These are phyloP conservation scores for Colletotrichum sp. DNA, from an alignment of 2,329 filamentous ascomycete genomes.

Conservation along the genomic window DNA sequence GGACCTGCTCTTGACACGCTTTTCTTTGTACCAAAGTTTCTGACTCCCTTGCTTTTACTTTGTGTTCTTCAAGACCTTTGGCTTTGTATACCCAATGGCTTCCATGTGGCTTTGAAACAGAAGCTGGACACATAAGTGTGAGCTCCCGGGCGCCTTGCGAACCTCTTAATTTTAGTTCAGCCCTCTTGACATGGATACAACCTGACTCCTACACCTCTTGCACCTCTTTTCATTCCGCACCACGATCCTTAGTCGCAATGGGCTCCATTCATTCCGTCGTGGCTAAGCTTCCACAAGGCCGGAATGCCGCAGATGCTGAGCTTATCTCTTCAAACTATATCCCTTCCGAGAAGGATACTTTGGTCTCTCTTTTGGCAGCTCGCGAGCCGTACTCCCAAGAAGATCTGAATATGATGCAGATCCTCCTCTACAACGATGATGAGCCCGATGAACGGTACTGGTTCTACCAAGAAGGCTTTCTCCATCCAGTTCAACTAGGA, in stretches of 20 bases:
- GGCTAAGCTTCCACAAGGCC: fast-evolving
- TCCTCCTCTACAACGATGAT: neutral
- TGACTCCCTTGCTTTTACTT: neutral
- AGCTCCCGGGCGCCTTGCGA: fast-evolving
- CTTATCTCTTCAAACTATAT: fast-evolving
- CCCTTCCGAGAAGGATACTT: neutral
- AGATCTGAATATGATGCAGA: neutral
- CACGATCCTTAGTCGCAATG: neutral
- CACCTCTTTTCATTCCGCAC: fast-evolving
- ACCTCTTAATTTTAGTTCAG: neutral
- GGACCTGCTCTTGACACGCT: fast-evolving
- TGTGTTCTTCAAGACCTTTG: neutral
- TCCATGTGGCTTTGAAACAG: neutral
- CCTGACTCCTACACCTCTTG: neutral
- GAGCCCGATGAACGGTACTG: neutral
- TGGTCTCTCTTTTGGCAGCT: neutral
- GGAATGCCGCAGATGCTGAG: fast-evolving
- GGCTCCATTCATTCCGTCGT: neutral
- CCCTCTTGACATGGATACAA: neutral
- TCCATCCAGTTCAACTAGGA: neutral
- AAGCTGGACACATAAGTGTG: neutral
- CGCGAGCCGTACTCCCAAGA: neutral
- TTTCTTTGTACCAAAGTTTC: neutral
- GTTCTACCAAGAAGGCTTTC: neutral
- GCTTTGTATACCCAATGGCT: neutral